phyloP scores from a whole-genome alignment of 768 basidiomycete species.

The Fomitopsis pulvina region DNA sequence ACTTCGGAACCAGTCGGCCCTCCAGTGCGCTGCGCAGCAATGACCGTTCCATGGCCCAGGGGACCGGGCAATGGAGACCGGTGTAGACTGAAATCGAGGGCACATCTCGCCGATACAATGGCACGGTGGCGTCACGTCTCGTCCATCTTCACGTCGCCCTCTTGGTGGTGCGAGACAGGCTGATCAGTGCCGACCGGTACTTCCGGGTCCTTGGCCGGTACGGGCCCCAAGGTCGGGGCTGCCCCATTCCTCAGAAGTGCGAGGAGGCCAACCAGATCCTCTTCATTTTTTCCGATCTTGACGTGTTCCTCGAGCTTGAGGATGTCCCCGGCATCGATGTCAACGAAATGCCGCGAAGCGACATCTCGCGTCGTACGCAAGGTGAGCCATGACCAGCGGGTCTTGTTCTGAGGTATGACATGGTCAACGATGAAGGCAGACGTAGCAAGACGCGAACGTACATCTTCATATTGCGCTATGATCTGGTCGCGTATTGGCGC shows the following conservation, averaged over 20 bases:
- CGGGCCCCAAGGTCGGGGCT: conserved; percentile 2
- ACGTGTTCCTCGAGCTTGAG: conserved; percentile 25
- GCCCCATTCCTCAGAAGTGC: conserved; percentile 1
- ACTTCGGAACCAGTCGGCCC: too few relatives aligned
- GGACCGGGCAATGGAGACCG: too few relatives aligned
- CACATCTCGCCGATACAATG: neutral
- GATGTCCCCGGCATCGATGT: conserved; percentile 76
- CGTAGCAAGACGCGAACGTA: conserved; percentile 22
- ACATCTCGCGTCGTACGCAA: conserved; percentile 70
- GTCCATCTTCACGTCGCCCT: conserved; percentile 25
- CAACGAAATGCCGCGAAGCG: conserved; percentile 72
- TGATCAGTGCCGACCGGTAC: neutral
- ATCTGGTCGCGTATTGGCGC: conserved; percentile 36
- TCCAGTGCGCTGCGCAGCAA: too few relatives aligned
- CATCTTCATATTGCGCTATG: conserved; percentile 58
- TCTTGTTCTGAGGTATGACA: conserved; percentile 51
- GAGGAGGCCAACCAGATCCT: conserved; percentile 13
- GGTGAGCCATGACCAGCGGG: conserved; percentile 75
- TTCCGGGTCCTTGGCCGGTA: conserved; percentile 1
- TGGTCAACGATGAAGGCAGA: neutral
- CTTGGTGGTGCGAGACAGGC: conserved; percentile 9
- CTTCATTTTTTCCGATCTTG: conserved; percentile 18
- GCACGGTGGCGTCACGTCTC: conserved; percentile 1
- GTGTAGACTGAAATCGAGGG: too few relatives aligned
- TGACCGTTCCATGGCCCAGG: too few relatives aligned